Evolutionary conservation across 2,329 filamentous ascomycete species (phyloP), one percentile per base, ranked within the genome.

Genomic region (Endocalyx cinctus): DNA sequence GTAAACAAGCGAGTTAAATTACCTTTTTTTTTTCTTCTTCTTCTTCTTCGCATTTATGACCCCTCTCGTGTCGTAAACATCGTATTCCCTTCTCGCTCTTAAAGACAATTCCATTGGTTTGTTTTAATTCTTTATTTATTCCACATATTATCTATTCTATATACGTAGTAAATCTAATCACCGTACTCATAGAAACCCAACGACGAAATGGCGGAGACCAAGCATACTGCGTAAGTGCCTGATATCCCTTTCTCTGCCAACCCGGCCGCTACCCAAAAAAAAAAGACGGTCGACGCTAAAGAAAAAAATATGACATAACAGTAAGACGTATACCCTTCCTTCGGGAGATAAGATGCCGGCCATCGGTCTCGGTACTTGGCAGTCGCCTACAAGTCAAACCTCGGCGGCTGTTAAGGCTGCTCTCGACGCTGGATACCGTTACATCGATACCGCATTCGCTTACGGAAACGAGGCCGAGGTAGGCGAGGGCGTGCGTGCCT

Each of bases 321-420:
- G 64, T 40, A 71, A 70, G 51, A 74, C 77, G 52, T 82, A 80
- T 56, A 79, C 75, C 47, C 76, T 87, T 59, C 84, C 86, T 65
- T 82, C 79, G 34, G 85, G 86, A 38, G 82, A 75, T 59, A 80
- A 85, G 64, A 92, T 92, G 41, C 83, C 84, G 36, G 79, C 80
- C 48, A 62, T 89, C 45, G 84, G 84, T 41, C 71, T 89, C 28
- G 85, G 85, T 36, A 89, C 85, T 35, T 89, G 84, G 84, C 83
- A 87, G 54, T 86, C 84, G 51, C 79, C 82, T 35, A 62, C 57
- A 46, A 72, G 83, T 46, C 73, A 86, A 60, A 82, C 87, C 35
- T 70, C 74, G 47, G 64, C 74, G 33, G 86, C 86, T 34, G 85
- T 90, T 44, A 77, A 84, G 60, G 67, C 68, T 22, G 84, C 84